Evolutionary conservation across 306 rosid genomes (phyloP).

Genomic region (Cajanus cajan): DNA sequence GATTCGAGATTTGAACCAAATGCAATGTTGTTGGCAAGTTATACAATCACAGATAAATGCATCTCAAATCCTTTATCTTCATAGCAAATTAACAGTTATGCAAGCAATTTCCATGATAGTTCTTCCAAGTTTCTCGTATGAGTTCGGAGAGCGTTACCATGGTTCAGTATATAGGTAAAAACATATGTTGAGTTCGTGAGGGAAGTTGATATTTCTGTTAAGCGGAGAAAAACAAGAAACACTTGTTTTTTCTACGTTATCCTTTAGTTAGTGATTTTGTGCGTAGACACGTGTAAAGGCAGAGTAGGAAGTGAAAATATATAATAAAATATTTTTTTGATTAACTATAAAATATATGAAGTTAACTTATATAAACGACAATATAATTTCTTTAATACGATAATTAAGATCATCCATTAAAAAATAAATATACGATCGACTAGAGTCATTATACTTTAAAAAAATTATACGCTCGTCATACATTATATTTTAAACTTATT

Average conservation of each 20-base stretch:
- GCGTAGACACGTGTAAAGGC: background rate
- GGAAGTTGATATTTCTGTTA: background rate
- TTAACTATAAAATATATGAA: too few species aligned
- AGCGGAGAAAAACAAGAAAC: background rate
- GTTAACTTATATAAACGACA: too few species aligned
- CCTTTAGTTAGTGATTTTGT: background rate
- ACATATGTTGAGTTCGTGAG: background rate
- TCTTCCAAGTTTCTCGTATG: too few species aligned
- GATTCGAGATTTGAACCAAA: background rate
- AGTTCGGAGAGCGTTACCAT: background rate
- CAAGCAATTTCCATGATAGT: background rate
- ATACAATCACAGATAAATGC: background rate
- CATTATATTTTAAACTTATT: too few species aligned
- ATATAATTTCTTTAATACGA: too few species aligned
- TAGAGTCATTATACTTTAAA: too few species aligned
- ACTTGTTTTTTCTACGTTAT: background rate
- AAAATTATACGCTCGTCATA: too few species aligned
- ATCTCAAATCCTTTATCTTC: background rate
- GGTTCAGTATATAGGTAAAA: background rate
- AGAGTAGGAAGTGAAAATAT: background rate
- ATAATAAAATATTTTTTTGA: too few species aligned
- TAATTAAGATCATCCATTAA: too few species aligned
- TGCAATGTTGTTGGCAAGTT: background rate
- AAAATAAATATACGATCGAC: too few species aligned
- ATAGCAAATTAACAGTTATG: background rate